Conservation (phyloP, 108 stramenopile genomes). For the Fragilaria crotonensis region DNA sequence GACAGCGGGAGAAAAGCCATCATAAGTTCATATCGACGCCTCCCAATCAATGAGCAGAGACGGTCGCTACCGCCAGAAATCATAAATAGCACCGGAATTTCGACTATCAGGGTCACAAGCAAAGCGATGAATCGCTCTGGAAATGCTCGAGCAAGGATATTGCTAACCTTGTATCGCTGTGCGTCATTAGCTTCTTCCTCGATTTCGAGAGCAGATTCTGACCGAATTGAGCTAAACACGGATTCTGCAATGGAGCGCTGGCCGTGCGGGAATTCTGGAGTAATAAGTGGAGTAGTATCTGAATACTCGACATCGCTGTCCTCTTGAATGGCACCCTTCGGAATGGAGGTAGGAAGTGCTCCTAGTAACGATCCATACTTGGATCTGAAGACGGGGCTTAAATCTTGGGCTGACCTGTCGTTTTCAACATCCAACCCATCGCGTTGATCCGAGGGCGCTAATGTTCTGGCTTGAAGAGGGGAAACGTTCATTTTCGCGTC, state of each 20-base stretch:
- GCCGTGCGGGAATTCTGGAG: too few species aligned
- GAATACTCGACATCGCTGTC: too few species aligned
- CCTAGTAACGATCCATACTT: too few species aligned
- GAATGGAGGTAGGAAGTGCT: too few species aligned
- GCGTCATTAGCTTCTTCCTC: conserved; percentile 22
- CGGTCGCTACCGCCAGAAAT: conserved; percentile 51
- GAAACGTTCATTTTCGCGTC: neutral
- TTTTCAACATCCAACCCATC: too few species aligned
- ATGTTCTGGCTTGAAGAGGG: neutral
- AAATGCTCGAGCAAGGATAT: conserved; percentile 39
- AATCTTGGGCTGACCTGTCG: too few species aligned
- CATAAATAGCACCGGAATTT: conserved; percentile 55
- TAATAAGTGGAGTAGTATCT: too few species aligned
- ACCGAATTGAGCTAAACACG: conserved; percentile 37
- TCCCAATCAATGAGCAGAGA: conserved; percentile 47
- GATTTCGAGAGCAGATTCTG: conserved; percentile 9
- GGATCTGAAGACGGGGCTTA: too few species aligned
- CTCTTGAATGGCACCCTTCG: too few species aligned
- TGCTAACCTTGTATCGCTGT: conserved; percentile 21
- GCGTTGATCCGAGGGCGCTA: too few species aligned
- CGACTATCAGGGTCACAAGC: conserved; percentile 44
- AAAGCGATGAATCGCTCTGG: conserved; percentile 54
- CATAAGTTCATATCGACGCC: conserved; percentile 39
- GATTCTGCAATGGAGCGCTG: conserved; percentile 22
- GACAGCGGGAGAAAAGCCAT: conserved; percentile 48